Base-by-base conservation (phyloP, 202 grass and related monocot genomes). In the Cymbopogon flexuosus region DNA sequence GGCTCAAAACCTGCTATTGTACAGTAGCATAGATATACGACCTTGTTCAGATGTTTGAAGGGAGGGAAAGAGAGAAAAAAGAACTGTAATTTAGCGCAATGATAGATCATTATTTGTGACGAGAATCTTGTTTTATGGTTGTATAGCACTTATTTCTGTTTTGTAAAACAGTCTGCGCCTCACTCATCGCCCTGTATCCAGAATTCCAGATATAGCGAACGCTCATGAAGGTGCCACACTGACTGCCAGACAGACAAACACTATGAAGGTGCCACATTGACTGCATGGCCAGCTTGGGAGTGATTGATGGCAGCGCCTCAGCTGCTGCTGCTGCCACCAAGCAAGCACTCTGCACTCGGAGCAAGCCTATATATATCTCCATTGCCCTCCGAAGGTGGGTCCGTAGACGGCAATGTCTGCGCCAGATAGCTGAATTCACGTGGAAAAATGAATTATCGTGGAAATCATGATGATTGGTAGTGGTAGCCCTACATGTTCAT, bases 1-100 rank as follows among this genome's bases (percentile, higher is more conserved):
- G 46, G 36, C 80, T 82, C 57, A 36, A 63, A 22, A 18, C 1
- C 22, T 8, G 34, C 36, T 65, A 1, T 22, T 58, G 19, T 58
- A 58, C 54, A 58, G 54, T 58, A 3, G 6, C 76, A 80, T 66
- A 35, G 42, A 72, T 75, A 70, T 5, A 65, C 58, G 24, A 27
- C 22, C 45, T 59, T 61, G 29, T 66, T 77, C 56, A 54, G 2
- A 16, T 41, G 37, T 71, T n/a, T 5, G 3, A 30, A 75, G 51
- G 21, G 24, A 22, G 8, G 21, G 15, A 40, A 79, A 67, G 45
- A 16, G 46, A 18, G 1, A 27, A 47, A 67, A 37, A 18, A 60
- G 21, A 76, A 31, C 62, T 80, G 76, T 75, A 63, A 80, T 29
- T 5, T 30, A 84, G 76, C 39, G 35, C 7, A 47, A 37, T 67